Base-by-base conservation (phyloP, 371 early-diverging fungal genomes). In the Mortierella sp. region DNA sequence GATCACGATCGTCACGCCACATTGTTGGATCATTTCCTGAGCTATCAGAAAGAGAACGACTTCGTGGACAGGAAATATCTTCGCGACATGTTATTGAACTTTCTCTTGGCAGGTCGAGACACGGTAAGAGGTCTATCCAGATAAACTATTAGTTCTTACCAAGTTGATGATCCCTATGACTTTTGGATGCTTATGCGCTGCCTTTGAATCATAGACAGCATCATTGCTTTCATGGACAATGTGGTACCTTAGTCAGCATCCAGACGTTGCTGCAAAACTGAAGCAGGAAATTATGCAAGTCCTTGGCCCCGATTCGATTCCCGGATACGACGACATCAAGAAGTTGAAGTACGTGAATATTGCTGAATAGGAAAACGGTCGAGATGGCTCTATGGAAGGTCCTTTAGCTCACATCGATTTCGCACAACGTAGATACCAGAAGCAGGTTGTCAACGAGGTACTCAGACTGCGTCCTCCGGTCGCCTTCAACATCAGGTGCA, bases 391-490 rank as follows among this genome's bases (percentile, higher is more conserved):
- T n/a, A n/a, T n/a, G n/a, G n/a, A n/a, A n/a, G n/a, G n/a, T n/a
- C n/a, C n/a, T n/a, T n/a, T n/a, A n/a, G n/a, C n/a, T n/a, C n/a
- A n/a, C n/a, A n/a, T n/a, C n/a, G n/a, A n/a, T n/a, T n/a, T n/a
- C n/a, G n/a, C n/a, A n/a, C n/a, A n/a, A n/a, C n/a, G 2, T 39
- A 75, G 70, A 47, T 75, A 69, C 43, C 69, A 68, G 53, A 68
- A 60, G 56, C 76, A 75, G 34, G 76, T 75, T 9, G 49, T 75
- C 27, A 75, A 75, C 26, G 76, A 75, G 46, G 76, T 75, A 6
- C 64, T 75, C 21, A 64, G 76, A 59, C 69, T 75, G 11, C 59
- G 56, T 34, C 76, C 76, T 6, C 76, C 76, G 7, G 76, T 75
- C 6, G 69, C 76, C 6, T 52, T 64, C 32, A 75, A 75, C 47